A percentile compares a stretch with the other conserved stretches of the same genome.
Evolutionary conservation across 345 rosid species (phyloP).

Genomic region (Populus pruinosa): DNA sequence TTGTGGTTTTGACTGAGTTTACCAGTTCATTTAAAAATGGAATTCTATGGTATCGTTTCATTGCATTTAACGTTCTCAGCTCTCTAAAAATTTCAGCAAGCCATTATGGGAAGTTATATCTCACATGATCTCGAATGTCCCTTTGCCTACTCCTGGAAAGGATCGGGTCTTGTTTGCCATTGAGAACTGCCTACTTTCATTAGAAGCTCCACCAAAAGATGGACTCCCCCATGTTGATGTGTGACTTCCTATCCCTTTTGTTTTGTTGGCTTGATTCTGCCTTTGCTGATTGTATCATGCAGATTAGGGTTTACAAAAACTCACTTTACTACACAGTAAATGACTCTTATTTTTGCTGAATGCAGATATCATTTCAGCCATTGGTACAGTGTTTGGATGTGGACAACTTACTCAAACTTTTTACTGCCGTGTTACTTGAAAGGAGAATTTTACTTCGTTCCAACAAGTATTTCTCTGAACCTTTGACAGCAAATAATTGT

Average conservation of each 20-base stretch:
- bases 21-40: background rate
- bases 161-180: slow-evolving; percentile 86
- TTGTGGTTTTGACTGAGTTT: background rate
- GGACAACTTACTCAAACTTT: slow-evolving; percentile 83
- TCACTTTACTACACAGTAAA: background rate
- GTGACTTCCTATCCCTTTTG: slow-evolving; percentile 26
- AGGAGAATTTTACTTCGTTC: slow-evolving; percentile 93
- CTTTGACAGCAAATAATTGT: background rate
- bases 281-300: slow-evolving; percentile 11
- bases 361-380: slow-evolving; percentile 97
- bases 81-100: slow-evolving; percentile 68
- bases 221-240: slow-evolving; percentile 96
- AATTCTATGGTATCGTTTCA: slow-evolving; percentile 7
- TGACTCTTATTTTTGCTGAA: slow-evolving; percentile 5
- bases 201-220: slow-evolving; percentile 88
- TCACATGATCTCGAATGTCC: slow-evolving; percentile 71
- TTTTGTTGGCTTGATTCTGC: background rate
- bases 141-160: slow-evolving; percentile 91
- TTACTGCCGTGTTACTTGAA: slow-evolving; percentile 88
- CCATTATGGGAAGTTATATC: slow-evolving; percentile 88
- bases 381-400: slow-evolving; percentile 93
- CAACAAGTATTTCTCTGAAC: slow-evolving; percentile 58
- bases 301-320: background rate
- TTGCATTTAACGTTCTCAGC: slow-evolving; percentile 28
- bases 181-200: slow-evolving; percentile 79